Evolutionary conservation across 2,329 filamentous ascomycete genomes (phyloP).

Genomic region (Teratosphaeria pseudoeucalypti): DNA sequence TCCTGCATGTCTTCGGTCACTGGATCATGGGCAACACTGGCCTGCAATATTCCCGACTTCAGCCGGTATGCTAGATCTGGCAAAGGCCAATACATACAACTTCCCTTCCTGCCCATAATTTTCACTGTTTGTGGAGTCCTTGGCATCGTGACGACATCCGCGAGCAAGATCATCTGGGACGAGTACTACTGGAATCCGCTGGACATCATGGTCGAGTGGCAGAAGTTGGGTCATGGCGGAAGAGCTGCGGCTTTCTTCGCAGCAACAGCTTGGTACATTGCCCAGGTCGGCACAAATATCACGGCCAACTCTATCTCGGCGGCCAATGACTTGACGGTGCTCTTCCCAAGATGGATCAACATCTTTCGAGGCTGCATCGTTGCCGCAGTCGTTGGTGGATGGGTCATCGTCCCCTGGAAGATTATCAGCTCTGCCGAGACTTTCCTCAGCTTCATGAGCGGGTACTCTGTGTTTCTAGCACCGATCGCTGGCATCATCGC

Average conservation of each 20-base stretch:
- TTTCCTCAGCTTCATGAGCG: conserved; percentile 19
- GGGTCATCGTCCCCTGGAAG: conserved; percentile 7
- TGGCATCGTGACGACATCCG: conserved; percentile 49
- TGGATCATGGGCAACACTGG: conserved; percentile 42
- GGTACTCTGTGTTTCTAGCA: conserved; percentile 54
- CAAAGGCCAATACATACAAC: conserved; percentile 6
- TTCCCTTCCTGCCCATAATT: conserved; percentile 34
- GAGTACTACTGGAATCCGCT: conserved; percentile 26
- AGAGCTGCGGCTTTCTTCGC: conserved; percentile 11
- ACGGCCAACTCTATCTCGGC: conserved; percentile 5
- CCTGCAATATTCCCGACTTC: conserved; percentile 21
- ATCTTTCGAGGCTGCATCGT: conserved; percentile 4
- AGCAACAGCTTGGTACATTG: conserved; percentile 42
- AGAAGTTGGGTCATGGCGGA: conserved; percentile 10
- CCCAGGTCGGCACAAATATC: conserved; percentile 5
- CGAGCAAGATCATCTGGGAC: conserved; percentile 39
- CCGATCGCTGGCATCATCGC: conserved; percentile 47
- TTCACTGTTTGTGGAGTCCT: conserved; percentile 33
- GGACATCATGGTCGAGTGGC: conserved; percentile 27
- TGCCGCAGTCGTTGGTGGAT: conserved; percentile 4
- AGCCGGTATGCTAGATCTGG: conserved; percentile 1
- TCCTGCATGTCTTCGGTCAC: conserved; percentile 41
- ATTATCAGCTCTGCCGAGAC: conserved; percentile 4
- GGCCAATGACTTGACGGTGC: conserved; percentile 4
- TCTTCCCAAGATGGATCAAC: conserved; percentile 5